Evolutionary conservation across 2,329 filamentous ascomycete genomes (phyloP).

Genomic region (Epichloe scottii): DNA sequence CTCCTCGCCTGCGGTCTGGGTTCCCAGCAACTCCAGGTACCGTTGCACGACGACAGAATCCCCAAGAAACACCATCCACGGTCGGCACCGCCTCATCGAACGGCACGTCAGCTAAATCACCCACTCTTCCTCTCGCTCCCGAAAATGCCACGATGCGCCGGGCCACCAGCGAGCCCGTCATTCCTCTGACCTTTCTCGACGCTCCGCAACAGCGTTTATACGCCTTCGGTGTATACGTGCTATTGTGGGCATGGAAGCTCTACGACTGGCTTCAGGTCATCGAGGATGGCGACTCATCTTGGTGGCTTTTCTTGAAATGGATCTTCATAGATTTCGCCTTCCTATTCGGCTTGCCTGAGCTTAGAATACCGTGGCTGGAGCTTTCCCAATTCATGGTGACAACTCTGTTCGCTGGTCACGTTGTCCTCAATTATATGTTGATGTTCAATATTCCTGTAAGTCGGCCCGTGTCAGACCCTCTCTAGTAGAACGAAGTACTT

Average conservation of each 20-base stretch:
- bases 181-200: conserved; percentile 72
- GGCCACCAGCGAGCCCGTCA: conserved; percentile 45
- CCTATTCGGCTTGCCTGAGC: conserved; percentile 71
- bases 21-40: conserved; percentile 63
- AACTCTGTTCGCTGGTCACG: conserved; percentile 58
- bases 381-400: conserved; percentile 67
- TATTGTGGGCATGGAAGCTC: conserved; percentile 67
- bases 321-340: conserved; percentile 73
- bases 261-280: conserved; percentile 75
- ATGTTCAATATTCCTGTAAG: conserved; percentile 82
- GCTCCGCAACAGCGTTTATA: conserved; percentile 86
- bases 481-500: neutral
- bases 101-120: conserved; percentile 18
- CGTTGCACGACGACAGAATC: conserved; percentile 23
- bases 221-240: conserved; percentile 64
- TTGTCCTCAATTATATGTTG: conserved; percentile 65
- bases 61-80: conserved; percentile 21
- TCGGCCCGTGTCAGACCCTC: conserved; percentile 5
- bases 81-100: conserved; percentile 18
- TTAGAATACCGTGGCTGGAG: conserved; percentile 95
- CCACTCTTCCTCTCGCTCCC: conserved; percentile 34
- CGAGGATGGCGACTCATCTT: conserved; percentile 75
- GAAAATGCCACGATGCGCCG: conserved; percentile 21
- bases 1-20: conserved; percentile 70
- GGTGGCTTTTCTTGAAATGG: conserved; percentile 91